Percentiles rank a stretch among this genome's conserved stretches.
Conservation (phyloP, 495 filamentous ascomycete species). For the Thermochaetoides thermophila region DNA sequence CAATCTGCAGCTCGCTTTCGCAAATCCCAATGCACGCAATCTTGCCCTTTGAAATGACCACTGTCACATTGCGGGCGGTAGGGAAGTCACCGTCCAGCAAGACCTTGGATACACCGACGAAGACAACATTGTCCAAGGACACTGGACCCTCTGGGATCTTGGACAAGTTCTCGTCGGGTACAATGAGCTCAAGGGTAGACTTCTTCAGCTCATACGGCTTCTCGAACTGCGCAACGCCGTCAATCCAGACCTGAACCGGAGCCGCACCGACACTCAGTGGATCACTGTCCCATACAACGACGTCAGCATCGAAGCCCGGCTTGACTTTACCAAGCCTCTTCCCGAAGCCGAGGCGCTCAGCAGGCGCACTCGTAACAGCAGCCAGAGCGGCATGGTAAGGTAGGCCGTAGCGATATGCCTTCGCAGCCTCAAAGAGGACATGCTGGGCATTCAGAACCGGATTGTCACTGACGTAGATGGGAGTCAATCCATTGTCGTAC, state of each 20-base stretch:
- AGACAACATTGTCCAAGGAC: constrained; percentile 23
- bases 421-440: constrained; percentile 44
- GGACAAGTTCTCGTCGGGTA: constrained; percentile 15
- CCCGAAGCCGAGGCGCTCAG: constrained; percentile 41
- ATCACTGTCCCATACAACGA: constrained; percentile 54
- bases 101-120: constrained; percentile 32
- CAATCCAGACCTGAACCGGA: constrained; percentile 50
- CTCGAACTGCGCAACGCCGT: constrained; percentile 40
- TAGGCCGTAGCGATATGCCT: constrained; percentile 43
- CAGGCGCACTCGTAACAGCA: constrained; percentile 45
- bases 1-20: constrained; percentile 18
- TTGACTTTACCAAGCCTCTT: constrained; percentile 46
- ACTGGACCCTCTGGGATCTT: constrained; percentile 22
- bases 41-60: constrained; percentile 31
- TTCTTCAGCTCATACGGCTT: constrained; percentile 27
- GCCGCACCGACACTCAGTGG: constrained; percentile 45
- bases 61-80: constrained; percentile 14
- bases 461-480: constrained; percentile 36
- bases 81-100: constrained; percentile 14
- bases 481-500: constrained; percentile 40
- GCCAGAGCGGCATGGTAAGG: constrained; percentile 45
- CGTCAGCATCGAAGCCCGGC: constrained; percentile 48
- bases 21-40: constrained; percentile 37
- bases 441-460: constrained; percentile 37
- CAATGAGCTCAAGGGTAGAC: constrained; percentile 14